Conservation (phyloP, 192 early-diverging fungal genomes). For the Dissophora ornata region DNA sequence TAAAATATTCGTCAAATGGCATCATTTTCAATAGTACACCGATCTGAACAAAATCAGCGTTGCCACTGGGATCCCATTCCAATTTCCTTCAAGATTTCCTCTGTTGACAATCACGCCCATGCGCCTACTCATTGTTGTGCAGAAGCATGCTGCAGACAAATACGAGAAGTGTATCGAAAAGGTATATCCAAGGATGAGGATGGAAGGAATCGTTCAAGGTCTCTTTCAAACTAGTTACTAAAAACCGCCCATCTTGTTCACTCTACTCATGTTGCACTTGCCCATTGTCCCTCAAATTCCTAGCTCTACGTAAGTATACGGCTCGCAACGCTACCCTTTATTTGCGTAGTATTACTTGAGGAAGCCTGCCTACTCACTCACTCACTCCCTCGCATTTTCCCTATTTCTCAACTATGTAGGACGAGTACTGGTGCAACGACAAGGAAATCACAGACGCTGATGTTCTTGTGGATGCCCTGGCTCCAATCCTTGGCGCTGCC, state of each 20-base stretch:
- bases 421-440: conserved; percentile 32
- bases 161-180: conserved; percentile 35
- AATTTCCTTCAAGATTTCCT: conserved; percentile 34
- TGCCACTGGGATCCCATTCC: conserved; percentile 12
- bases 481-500: conserved; percentile 22
- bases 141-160: conserved; percentile 27
- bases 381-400: neutral
- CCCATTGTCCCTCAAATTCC: too few species aligned
- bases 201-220: too few species aligned
- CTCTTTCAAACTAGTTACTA: too few species aligned
- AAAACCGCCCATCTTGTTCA: too few species aligned
- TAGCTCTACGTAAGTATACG: neutral
- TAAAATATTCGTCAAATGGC: conserved; percentile 19
- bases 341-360: too few species aligned
- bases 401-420: conserved; percentile 3
- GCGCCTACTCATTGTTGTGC: conserved; percentile 33
- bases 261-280: too few species aligned
- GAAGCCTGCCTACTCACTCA: too few species aligned
- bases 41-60: conserved; percentile 17
- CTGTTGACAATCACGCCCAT: conserved; percentile 13
- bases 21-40: conserved; percentile 21
- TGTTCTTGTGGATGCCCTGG: conserved; percentile 7
- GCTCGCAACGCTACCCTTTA: too few species aligned
- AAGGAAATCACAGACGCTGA: conserved; percentile 20
- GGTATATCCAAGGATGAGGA: too few species aligned